Base-by-base conservation (phyloP, 2,329 filamentous ascomycete species). In the Lachnellula arida region DNA sequence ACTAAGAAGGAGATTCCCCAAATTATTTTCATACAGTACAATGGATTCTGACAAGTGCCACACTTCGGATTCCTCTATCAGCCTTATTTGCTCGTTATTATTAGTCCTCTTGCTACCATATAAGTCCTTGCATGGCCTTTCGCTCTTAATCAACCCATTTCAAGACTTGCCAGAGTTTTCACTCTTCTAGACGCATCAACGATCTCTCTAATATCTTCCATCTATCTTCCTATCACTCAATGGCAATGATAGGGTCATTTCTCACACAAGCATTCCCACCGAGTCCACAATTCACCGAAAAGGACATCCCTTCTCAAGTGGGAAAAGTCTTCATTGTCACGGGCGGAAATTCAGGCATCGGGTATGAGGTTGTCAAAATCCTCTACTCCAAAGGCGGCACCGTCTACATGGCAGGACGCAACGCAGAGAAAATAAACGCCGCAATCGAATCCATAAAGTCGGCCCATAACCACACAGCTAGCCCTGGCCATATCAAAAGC, bases 321-420 rank as follows among this genome's bases (percentile, higher is more conserved):
- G 75, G 73, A 60, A 75, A 70, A 63, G 66, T 69, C 47, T 67
- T 55, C 56, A 63, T 63, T 73, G 73, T 82, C 11, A 82, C 78
- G 2, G 61, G 63, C 28, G 58, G 60, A n/a, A 60, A 60, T 34
- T 28, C 54, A 28, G 65, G 65, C 5, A 55, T 76, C 2, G 74
- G 74, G 23, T 67, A 70, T 37, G 70, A 74, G 25, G 56, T 74
- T 1, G 65, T 67, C 32, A 65, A 64, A 15, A 70, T 74, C 19
- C 71, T 76, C 32, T 76, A 74, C 60, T 55, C 59, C 17, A 70
- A 71, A 46, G 70, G 71, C 51, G 76, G 69, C 43, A 75, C 65
- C 34, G 72, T 78, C 35, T 78, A 76, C 59, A 65, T 77, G 14
- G 69, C 72, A 9, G 71, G 69, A 5, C 72, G 75, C 19, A 72